phyloP scores from a whole-genome alignment of 106 monocot genomes.

The Allium cepa region DNA sequence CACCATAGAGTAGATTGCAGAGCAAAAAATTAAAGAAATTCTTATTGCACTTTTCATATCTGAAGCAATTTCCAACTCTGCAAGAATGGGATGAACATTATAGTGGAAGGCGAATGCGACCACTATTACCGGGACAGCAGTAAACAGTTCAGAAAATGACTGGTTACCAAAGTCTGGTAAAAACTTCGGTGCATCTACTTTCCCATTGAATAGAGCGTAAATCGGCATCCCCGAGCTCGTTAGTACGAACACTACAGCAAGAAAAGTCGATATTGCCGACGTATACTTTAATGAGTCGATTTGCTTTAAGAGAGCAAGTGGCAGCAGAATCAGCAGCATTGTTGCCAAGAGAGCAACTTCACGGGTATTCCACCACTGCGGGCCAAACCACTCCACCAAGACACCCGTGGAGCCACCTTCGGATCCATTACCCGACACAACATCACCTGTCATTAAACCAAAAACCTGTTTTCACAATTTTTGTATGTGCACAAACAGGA shows the following conservation, averaged over 20 bases:
- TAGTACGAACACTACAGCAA: slow-evolving; percentile 70
- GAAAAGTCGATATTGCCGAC: slow-evolving; percentile 69
- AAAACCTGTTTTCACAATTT: no score
- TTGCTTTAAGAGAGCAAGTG: no score
- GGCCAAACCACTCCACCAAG: no score
- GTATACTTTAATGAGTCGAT: slow-evolving; percentile 65
- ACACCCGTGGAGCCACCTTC: no score
- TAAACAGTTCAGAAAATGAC: slow-evolving; percentile 69
- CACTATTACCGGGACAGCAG: slow-evolving; percentile 82
- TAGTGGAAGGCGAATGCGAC: slow-evolving; percentile 96
- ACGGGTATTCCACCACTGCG: no score
- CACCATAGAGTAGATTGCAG: slow-evolving; percentile 54
- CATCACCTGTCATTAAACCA: not conserved
- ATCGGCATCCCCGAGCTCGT: slow-evolving; percentile 66
- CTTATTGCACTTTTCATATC: slow-evolving; percentile 77
- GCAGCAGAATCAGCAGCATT: no score
- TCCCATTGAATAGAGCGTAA: slow-evolving; percentile 48
- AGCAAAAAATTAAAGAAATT: slow-evolving; percentile 70
- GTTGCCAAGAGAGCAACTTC: no score
- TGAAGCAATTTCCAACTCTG: slow-evolving; percentile 53
- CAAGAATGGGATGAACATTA: slow-evolving; percentile 85
- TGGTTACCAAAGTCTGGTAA: slow-evolving; percentile 47
- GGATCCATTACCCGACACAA: no score
- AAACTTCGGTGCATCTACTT: slow-evolving; percentile 37
- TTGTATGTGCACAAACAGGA: no score